Evolutionary conservation across 2,329 filamentous ascomycete genomes (phyloP).

Genomic region (Pseudogymnoascus sp.): DNA sequence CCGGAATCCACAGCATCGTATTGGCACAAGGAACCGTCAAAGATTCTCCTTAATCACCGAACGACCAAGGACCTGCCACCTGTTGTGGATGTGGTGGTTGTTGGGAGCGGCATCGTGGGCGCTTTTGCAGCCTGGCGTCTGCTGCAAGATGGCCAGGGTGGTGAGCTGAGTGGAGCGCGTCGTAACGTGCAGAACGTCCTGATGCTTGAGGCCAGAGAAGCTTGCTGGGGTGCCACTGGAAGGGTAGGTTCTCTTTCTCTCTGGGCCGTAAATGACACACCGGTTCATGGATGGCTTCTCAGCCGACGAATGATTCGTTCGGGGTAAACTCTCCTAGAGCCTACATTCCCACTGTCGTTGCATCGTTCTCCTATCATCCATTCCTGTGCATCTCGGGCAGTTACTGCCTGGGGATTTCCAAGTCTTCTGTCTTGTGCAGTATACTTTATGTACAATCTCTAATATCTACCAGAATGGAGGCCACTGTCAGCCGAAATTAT

Average conservation of each 20-base stretch:
- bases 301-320: not conserved
- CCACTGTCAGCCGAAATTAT: constrained; percentile 68
- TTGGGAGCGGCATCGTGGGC: constrained; percentile 73
- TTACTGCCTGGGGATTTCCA: not conserved
- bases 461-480: constrained; percentile 48
- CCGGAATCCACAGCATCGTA: constrained; percentile 56
- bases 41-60: constrained; percentile 56
- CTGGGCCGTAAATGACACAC: not conserved
- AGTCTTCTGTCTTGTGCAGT: not conserved
- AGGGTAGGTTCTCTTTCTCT: constrained; percentile 44
- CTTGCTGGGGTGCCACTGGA: constrained; percentile 78
- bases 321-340: not conserved
- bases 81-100: constrained; percentile 58
- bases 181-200: constrained; percentile 43
- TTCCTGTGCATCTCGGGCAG: not conserved
- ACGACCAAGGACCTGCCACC: constrained; percentile 56
- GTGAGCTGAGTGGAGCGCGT: not conserved
- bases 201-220: constrained; percentile 70
- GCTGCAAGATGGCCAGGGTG: constrained; percentile 36
- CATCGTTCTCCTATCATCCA: not conserved
- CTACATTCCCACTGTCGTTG: not conserved
- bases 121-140: constrained; percentile 60
- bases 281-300: not conserved
- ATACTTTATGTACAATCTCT: not conserved
- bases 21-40: constrained; percentile 64